Conservation (phyloP, 2,329 filamentous ascomycete genomes). For the Bisporella sp. region DNA sequence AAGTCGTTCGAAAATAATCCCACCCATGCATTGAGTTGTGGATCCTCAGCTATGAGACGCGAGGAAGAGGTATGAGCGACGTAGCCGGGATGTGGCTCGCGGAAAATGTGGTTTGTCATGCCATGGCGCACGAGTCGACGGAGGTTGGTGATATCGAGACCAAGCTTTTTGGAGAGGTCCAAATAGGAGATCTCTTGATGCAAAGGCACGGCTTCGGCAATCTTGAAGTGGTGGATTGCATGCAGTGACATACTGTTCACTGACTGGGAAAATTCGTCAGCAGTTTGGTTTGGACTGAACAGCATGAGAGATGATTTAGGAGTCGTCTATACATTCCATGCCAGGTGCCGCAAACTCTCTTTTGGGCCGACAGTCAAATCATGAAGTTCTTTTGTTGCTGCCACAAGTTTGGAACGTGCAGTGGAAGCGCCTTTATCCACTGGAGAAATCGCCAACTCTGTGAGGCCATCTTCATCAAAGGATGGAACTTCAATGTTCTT, state of each 20-base stretch:
- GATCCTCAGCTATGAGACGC: not conserved
- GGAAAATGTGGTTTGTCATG: not conserved
- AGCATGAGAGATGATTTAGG: not conserved
- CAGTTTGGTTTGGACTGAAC: not conserved
- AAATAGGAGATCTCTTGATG: not conserved
- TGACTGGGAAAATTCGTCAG: not conserved
- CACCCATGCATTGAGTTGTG: not conserved
- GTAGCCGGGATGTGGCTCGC: not conserved
- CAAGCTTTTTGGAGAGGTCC: not conserved
- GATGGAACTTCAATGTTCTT: not conserved
- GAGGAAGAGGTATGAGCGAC: not conserved
- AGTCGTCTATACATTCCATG: not conserved
- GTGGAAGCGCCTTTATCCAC: not conserved
- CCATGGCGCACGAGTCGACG: not conserved
- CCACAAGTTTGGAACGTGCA: not conserved
- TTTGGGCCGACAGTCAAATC: not conserved
- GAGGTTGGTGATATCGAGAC: not conserved
- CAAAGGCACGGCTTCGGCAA: not conserved
- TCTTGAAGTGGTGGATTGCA: not conserved
- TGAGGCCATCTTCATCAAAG: not conserved
- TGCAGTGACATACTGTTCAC: not conserved
- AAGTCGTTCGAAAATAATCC: not conserved
- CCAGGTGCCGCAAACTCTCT: not conserved
- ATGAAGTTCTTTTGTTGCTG: not conserved
- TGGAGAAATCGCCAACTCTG: not conserved